Evolutionary conservation across 1,284 basidiomycete species (phyloP), one percentile per base, ranked within the genome.

Genomic region (Puccinia novopanici): DNA sequence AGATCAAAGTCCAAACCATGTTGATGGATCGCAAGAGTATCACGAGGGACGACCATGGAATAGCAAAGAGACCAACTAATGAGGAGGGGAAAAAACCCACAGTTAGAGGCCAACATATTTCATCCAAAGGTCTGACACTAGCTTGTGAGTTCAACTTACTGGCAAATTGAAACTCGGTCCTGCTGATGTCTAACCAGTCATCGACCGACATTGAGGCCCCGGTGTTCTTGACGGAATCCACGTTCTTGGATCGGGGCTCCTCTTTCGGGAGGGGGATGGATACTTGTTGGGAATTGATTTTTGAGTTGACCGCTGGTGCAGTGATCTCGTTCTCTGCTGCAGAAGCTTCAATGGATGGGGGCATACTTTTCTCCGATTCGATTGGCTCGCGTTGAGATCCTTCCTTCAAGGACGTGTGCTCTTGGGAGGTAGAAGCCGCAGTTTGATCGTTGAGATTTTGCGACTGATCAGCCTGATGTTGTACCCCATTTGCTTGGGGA

Each of bases 1-100:
- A 75, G 73, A 75, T 63, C n/a, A 75, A 27, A 17, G n/a, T 42
- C 54, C 52, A 75, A 30, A 75, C 24, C 59, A 59, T 24, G 59
- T 75, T 75, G 27, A 75, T 27, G 27, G 73, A 59, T 75, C 73
- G 34, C 9, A 24, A 24, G 13, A 59, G 27, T 34, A 75, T 40
- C 3, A 75, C 37, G 0, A 75, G 22, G 13, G 73, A 75, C 48
- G 54, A 59, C 73, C 73, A 75, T 48, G 73, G 73, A 27, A 75
- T 48, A 30, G 57, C 73, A 63, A 75, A 75, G 10, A 75, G 45
- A 27, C 57, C 55, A 48, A 61, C 73, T 75, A 42, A n/a, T 54
- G 5, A 54, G 15, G 52, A 52, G 50, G 52, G 22, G 19, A 54
- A 54, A 22, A 54, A 54, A 54, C 6, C 42, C 42, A 54, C 22